A percentile compares a stretch with the other conserved stretches of the same genome.
Conservation (phyloP, 139 green algal species). For the Auxenochlorella protothecoides region DNA sequence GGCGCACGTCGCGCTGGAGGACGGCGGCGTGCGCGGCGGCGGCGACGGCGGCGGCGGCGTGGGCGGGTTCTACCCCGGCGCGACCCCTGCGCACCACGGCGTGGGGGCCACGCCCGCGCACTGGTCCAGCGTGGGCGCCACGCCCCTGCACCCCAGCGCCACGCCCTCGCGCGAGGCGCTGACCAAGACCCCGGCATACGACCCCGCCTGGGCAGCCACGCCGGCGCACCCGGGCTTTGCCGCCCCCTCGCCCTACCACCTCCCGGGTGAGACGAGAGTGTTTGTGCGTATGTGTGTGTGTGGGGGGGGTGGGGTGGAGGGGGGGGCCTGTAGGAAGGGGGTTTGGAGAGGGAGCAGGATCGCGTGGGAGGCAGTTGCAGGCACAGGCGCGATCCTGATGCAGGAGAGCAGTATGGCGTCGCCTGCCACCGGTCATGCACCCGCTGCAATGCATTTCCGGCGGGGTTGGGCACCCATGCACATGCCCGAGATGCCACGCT, state of each 20-base stretch:
- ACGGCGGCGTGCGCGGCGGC: background rate
- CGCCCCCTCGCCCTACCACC: background rate
- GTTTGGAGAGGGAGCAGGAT: background rate
- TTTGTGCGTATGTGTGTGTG: background rate
- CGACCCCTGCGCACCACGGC: conserved; percentile 33
- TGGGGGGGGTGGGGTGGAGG: background rate
- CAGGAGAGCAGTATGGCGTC: too few species aligned
- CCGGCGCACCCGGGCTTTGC: conserved; percentile 23
- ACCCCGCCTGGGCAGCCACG: conserved; percentile 24
- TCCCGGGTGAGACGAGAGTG: background rate
- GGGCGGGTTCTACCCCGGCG: background rate
- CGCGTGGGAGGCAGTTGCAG: too few species aligned
- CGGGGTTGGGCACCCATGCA: too few species aligned
- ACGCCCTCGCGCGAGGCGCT: conserved; percentile 39
- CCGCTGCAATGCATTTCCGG: too few species aligned
- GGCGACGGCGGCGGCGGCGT: conserved; percentile 3
- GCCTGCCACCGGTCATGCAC: too few species aligned
- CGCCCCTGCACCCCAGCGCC: conserved; percentile 45
- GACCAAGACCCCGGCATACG: conserved; percentile 43
- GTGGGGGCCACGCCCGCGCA: conserved; percentile 31
- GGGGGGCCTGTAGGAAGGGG: too few species aligned
- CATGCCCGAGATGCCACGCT: too few species aligned
- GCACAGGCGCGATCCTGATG: too few species aligned
- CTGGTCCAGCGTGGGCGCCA: conserved; percentile 14
- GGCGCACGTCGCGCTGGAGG: conserved; percentile 24